Evolutionary conservation across 1,284 basidiomycete species (phyloP).

Genomic region (Ceraceosorus guamensis): DNA sequence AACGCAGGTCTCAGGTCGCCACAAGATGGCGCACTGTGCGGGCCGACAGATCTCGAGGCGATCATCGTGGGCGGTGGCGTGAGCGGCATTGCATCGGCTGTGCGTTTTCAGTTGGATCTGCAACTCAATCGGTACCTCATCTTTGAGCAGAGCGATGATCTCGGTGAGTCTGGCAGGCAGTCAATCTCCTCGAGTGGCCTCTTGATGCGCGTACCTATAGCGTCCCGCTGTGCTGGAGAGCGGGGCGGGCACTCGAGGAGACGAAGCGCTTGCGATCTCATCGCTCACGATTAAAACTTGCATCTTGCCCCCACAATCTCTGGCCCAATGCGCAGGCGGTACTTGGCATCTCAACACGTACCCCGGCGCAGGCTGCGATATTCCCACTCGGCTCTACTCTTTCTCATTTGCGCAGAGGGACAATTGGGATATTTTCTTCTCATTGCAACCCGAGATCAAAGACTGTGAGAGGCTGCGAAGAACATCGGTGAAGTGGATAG

Average conservation of each 20-base stretch:
- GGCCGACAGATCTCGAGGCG: constrained; percentile 14
- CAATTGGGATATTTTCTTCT: constrained; percentile 39
- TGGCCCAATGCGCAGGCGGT: too few species aligned
- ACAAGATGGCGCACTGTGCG: too few species aligned
- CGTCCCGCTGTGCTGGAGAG: too few species aligned
- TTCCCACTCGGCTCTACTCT: constrained; percentile 34
- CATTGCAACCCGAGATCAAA: background rate
- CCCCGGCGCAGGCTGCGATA: constrained; percentile 11
- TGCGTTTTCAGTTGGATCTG: constrained; percentile 27
- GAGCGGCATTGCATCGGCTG: constrained; percentile 36
- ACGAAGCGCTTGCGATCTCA: background rate
- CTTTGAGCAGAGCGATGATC: constrained; percentile 1
- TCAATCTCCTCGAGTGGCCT: background rate
- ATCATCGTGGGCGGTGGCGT: constrained; percentile 41
- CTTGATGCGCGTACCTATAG: too few species aligned
- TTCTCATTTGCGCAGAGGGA: constrained; percentile 38
- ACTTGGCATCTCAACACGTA: constrained; percentile 30
- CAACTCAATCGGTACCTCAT: constrained; percentile 1
- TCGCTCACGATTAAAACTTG: background rate
- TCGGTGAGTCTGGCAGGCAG: background rate
- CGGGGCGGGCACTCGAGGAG: background rate
- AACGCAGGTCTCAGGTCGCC: too few species aligned
- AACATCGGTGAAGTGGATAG: too few species aligned
- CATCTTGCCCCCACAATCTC: too few species aligned
- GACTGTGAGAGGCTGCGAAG: too few species aligned